phyloP scores from a whole-genome alignment of 441 rosid genomes.

The Kokia cookei region DNA sequence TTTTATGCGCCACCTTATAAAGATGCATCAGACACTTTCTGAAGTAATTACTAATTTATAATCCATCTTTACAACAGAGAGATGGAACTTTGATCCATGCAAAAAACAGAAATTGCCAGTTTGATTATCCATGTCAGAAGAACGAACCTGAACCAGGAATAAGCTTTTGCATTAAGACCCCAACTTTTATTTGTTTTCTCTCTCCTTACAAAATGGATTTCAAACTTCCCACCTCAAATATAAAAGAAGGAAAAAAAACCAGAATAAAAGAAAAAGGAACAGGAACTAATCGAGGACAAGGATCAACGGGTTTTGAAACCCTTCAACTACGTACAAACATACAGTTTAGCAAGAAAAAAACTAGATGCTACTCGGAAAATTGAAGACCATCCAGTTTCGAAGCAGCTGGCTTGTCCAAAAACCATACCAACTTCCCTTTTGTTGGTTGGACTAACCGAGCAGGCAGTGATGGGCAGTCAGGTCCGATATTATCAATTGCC shows the following conservation, averaged over 20 bases:
- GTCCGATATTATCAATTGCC: constrained; percentile 45
- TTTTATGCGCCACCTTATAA: not conserved
- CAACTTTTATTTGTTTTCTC: constrained; percentile 21
- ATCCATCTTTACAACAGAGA: not conserved
- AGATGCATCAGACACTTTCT: not conserved
- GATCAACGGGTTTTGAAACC: constrained; percentile 16
- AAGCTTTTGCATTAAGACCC: constrained; percentile 15
- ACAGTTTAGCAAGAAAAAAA: constrained; percentile 11
- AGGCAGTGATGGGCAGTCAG: constrained; percentile 41
- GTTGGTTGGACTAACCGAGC: constrained; percentile 63
- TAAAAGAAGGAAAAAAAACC: constrained; percentile 15
- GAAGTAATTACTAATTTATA: not conserved
- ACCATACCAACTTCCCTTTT: constrained; percentile 73
- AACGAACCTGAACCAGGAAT: not conserved
- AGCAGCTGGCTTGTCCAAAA: constrained; percentile 76
- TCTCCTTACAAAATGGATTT: constrained; percentile 32
- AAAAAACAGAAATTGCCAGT: not conserved
- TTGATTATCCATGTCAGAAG: not conserved
- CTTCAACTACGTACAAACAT: constrained; percentile 24
- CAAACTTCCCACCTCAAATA: constrained; percentile 34
- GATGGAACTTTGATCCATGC: not conserved
- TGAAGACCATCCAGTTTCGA: constrained; percentile 45
- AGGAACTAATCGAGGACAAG: constrained; percentile 8
- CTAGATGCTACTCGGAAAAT: constrained; percentile 31
- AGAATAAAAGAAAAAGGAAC: constrained; percentile 18